Percentiles rank a stretch among this genome's conserved stretches.
Evolutionary conservation across 2,329 filamentous ascomycete species (phyloP).

Genomic region (Fusarium mexicanum): DNA sequence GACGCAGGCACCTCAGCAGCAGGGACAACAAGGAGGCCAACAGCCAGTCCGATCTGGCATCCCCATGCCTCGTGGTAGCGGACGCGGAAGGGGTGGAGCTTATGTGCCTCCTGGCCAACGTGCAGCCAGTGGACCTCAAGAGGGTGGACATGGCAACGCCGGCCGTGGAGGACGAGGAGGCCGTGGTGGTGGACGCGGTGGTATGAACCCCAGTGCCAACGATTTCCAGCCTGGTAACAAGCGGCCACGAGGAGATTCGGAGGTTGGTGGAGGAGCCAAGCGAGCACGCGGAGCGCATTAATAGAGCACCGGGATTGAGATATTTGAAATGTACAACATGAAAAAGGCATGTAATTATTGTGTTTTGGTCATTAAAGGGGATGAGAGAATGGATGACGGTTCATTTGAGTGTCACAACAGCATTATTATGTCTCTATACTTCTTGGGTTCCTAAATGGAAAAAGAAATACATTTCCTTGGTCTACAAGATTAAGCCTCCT

Average conservation of each 20-base stretch:
- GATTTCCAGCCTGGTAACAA: constrained; percentile 69
- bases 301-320: constrained; percentile 11
- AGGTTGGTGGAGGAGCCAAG: constrained; percentile 54
- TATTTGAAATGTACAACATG: constrained; percentile 37
- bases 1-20: constrained; percentile 20
- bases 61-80: constrained; percentile 55
- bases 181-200: constrained; percentile 56
- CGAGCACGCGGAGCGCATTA: constrained; percentile 54
- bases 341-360: constrained; percentile 37
- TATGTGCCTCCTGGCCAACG: constrained; percentile 53
- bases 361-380: constrained; percentile 24
- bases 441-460: constrained; percentile 39
- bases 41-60: constrained; percentile 49
- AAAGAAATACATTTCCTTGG: constrained; percentile 35
- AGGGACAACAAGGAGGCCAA: constrained; percentile 22
- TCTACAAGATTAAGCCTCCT: not conserved
- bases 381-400: constrained; percentile 22
- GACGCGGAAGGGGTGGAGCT: constrained; percentile 51
- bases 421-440: constrained; percentile 32
- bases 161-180: constrained; percentile 52
- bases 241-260: constrained; percentile 64
- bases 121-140: constrained; percentile 48
- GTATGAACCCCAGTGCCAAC: constrained; percentile 61
- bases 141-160: constrained; percentile 46
- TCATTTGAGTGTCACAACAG: constrained; percentile 16